phyloP scores from a whole-genome alignment of 2,329 filamentous ascomycete species.

The Sphaerulina vaccinii region DNA sequence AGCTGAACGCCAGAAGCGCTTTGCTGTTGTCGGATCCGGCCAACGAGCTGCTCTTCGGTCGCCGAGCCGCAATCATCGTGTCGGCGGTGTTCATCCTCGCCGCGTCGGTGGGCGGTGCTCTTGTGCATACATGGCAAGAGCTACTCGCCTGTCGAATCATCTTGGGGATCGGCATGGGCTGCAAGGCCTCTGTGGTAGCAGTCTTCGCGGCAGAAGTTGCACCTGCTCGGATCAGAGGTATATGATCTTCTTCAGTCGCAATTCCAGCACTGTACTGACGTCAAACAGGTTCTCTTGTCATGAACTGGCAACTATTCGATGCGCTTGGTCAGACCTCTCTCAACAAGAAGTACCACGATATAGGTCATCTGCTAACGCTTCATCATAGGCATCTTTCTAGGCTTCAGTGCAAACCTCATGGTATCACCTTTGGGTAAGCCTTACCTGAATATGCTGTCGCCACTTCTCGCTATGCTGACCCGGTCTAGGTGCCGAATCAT shows the following conservation, averaged over 20 bases:
- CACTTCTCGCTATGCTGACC: too few species aligned
- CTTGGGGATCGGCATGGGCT: constrained; percentile 38
- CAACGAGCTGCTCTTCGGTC: constrained; percentile 36
- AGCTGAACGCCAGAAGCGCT: constrained; percentile 20
- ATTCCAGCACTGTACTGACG: neutral
- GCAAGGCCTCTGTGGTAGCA: constrained; percentile 36
- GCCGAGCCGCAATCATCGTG: constrained; percentile 32
- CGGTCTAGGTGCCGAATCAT: constrained; percentile 12
- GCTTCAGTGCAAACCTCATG: constrained; percentile 32
- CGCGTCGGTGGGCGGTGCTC: constrained; percentile 33
- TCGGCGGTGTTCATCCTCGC: constrained; percentile 35
- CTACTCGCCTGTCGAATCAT: constrained; percentile 36
- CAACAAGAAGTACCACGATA: neutral
- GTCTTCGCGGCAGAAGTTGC: constrained; percentile 37
- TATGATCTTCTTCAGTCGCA: neutral
- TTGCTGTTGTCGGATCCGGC: constrained; percentile 35
- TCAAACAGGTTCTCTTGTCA: constrained; percentile 26
- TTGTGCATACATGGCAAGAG: constrained; percentile 30
- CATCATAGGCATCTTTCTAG: constrained; percentile 34
- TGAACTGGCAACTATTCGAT: constrained; percentile 37
- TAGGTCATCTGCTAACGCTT: too few species aligned
- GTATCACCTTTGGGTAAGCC: constrained; percentile 26
- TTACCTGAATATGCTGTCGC: too few species aligned
- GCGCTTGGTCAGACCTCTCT: constrained; percentile 27
- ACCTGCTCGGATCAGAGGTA: constrained; percentile 28